Evolutionary conservation across 2,329 filamentous ascomycete genomes (phyloP).

Genomic region (Coniochaeta hoffmannii): DNA sequence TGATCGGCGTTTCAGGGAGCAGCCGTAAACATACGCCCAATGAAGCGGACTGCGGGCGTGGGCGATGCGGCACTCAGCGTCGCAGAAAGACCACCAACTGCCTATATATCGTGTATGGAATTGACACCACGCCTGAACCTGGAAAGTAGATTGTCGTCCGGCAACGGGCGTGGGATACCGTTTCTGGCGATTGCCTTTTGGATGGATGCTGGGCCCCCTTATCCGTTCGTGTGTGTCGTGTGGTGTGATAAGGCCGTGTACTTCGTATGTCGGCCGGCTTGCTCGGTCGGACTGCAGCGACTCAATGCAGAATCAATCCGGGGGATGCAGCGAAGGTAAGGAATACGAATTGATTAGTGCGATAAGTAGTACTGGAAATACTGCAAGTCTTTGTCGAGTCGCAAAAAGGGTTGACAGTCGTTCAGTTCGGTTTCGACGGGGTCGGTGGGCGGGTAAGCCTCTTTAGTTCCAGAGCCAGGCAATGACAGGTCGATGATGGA

Average conservation of each 20-base stretch:
- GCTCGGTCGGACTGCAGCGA: not conserved
- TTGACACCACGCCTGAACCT: not conserved
- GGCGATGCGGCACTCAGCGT: not conserved
- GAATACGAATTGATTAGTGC: not conserved
- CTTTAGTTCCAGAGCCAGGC: not conserved
- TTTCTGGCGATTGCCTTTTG: not conserved
- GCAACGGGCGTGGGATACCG: not conserved
- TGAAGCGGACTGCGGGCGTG: not conserved
- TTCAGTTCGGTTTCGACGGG: not conserved
- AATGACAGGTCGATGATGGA: not conserved
- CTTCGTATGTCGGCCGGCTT: not conserved
- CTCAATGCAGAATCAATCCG: not conserved
- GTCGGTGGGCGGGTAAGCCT: not conserved
- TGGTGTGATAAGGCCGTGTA: not conserved
- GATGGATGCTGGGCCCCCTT: not conserved
- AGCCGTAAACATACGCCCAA: not conserved
- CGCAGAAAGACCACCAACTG: not conserved
- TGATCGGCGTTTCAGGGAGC: not conserved
- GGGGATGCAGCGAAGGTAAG: not conserved
- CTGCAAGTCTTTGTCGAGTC: not conserved
- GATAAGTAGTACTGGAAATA: not conserved
- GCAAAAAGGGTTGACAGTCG: not conserved
- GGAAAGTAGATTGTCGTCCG: not conserved
- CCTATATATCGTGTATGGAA: not conserved
- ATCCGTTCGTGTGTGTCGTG: not conserved